Conservation (phyloP, 495 filamentous ascomycete genomes). For the Trichoderma orchidacearum region DNA sequence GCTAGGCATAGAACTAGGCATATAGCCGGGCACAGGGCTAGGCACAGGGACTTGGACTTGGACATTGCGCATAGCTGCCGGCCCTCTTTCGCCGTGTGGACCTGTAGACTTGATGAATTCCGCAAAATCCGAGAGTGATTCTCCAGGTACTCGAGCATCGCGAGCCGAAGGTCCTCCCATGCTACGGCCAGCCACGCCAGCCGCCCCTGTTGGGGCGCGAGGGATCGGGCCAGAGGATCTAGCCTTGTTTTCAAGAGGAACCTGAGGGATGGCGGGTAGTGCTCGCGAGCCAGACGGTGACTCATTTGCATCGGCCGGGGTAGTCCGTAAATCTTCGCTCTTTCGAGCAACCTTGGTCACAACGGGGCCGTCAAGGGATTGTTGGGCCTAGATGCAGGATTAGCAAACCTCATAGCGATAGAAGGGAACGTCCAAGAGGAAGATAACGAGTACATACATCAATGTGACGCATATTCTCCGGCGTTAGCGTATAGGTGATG, state of each 20-base stretch:
- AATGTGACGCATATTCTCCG: conserved; percentile 75
- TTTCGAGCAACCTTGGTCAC: conserved; percentile 19
- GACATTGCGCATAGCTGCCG: conserved; percentile 9
- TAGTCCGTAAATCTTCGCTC: conserved; percentile 19
- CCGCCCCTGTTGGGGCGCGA: conserved; percentile 13
- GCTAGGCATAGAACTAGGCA: too few relatives aligned
- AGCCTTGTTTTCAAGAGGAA: conserved; percentile 24
- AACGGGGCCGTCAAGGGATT: conserved; percentile 21
- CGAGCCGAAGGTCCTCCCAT: conserved; percentile 36
- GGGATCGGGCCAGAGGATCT: conserved; percentile 18
- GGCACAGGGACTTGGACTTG: too few relatives aligned
- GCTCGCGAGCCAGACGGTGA: conserved; percentile 3
- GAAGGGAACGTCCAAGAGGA: not conserved
- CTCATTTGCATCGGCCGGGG: not conserved
- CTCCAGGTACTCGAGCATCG: conserved; percentile 49
- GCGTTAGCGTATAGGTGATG: conserved; percentile 86
- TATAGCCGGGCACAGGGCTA: too few relatives aligned
- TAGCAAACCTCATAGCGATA: conserved; percentile 8
- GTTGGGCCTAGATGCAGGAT: conserved; percentile 15
- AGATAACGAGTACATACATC: conserved; percentile 44
- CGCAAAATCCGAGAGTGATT: conserved; percentile 63
- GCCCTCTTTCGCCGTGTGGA: conserved; percentile 31
- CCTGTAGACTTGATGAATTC: conserved; percentile 78
- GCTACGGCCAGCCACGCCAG: conserved; percentile 20
- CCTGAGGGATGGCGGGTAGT: conserved; percentile 20